Conservation (phyloP, 169 alveolate species). For the Blepharisma undulans region DNA sequence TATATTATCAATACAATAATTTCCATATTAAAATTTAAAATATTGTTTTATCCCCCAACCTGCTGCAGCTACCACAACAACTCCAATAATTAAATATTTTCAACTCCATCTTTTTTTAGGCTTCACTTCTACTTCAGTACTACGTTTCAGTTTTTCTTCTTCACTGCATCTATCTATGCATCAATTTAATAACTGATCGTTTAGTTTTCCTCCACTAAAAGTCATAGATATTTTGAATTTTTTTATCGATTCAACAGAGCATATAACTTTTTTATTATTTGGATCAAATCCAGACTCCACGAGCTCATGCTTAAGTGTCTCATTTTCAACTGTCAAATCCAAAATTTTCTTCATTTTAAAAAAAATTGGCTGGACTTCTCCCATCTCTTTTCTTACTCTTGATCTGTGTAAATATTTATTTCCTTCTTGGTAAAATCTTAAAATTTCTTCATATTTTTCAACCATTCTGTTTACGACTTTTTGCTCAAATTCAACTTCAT, state of each 20-base stretch:
- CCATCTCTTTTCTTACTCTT: neutral
- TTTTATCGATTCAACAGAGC: neutral
- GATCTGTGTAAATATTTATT: neutral
- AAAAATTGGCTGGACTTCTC: neutral
- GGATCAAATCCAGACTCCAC: neutral
- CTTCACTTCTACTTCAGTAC: neutral
- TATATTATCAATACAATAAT: too few relatives aligned
- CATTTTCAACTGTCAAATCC: neutral
- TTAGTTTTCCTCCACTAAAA: constrained; percentile 13
- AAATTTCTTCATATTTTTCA: constrained; percentile 19
- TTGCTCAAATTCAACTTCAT: constrained; percentile 15
- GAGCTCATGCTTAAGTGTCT: neutral
- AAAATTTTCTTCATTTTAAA: neutral
- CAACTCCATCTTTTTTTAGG: neutral
- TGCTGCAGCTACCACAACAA: neutral
- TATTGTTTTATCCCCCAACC: neutral
- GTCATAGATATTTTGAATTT: neutral
- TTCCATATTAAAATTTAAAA: too few relatives aligned
- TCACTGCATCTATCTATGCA: constrained; percentile 33
- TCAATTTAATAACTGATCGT: neutral
- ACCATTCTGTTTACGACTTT: neutral
- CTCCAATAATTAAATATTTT: neutral
- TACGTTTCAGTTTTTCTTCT: neutral
- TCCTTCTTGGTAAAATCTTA: neutral
- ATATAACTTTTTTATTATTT: neutral